A percentile compares a stretch with the other conserved stretches of the same genome.
These are phyloP conservation scores for Erucastrum elatum DNA, from an alignment of 345 rosid species.

Conservation along the genomic window DNA sequence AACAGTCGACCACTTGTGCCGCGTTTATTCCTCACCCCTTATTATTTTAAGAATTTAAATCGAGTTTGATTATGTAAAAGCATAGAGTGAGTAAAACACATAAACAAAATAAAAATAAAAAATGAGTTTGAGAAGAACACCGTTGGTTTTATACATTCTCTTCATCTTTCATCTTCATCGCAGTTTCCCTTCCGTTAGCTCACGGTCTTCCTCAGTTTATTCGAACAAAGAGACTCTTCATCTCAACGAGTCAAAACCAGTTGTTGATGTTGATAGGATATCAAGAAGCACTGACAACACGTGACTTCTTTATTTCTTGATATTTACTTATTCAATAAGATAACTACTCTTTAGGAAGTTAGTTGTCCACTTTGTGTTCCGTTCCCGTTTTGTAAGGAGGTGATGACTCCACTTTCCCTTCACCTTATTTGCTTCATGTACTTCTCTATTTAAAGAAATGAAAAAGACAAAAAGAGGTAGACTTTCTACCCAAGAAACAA, in stretches of 20 bases:
- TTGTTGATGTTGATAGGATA: neutral
- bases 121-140: constrained; percentile 23
- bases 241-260: neutral
- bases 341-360: no score
- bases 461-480: no score
- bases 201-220: constrained; percentile 1
- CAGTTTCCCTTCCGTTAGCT: constrained; percentile 15
- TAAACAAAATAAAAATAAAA: neutral
- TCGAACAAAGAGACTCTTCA: constrained; percentile 20
- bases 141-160: constrained; percentile 28
- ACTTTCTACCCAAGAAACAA: no score
- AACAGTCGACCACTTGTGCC: constrained; percentile 16
- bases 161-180: constrained; percentile 3
- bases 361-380: no score
- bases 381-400: no score
- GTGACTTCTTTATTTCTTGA: no score
- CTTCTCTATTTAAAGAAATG: no score
- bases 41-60: neutral
- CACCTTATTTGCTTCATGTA: no score
- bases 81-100: neutral
- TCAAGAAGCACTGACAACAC: no score
- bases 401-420: no score
- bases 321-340: no score
- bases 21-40: neutral
- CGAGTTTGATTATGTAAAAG: neutral